These are phyloP conservation scores for Hortiboletus rubellus DNA, from an alignment of 1,284 basidiomycete genomes.

Conservation along the genomic window DNA sequence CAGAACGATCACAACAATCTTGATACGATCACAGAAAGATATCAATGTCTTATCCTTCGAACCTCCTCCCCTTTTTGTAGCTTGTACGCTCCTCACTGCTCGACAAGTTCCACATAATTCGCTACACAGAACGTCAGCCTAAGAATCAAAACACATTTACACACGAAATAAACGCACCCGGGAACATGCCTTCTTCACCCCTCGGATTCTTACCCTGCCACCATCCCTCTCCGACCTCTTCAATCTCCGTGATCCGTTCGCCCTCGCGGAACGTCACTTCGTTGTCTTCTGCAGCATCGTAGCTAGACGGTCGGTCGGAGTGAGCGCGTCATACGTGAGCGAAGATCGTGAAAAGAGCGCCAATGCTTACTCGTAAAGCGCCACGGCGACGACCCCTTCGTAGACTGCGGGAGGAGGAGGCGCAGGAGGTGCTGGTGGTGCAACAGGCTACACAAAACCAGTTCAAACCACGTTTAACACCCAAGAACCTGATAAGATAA, in stretches of 20 bases:
- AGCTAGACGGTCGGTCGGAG: slow-evolving; percentile 44
- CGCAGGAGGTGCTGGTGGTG: slow-evolving; percentile 43
- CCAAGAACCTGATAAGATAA: not conserved
- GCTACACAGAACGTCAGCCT: slow-evolving; percentile 5
- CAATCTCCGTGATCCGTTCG: slow-evolving; percentile 72
- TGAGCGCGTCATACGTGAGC: not conserved
- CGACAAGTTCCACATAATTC: slow-evolving; percentile 26
- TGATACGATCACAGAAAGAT: no score
- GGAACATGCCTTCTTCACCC: slow-evolving; percentile 79
- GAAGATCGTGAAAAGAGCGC: slow-evolving; percentile 3
- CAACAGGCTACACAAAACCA: slow-evolving; percentile 41
- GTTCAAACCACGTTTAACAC: not conserved
- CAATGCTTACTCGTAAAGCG: slow-evolving; percentile 69
- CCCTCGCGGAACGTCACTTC: slow-evolving; percentile 85
- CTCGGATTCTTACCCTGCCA: slow-evolving; percentile 73
- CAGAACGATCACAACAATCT: no score
- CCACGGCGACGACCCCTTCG: slow-evolving; percentile 64
- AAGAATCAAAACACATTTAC: not conserved
- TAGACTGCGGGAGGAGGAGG: slow-evolving; percentile 42
- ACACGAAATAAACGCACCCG: slow-evolving; percentile 50
- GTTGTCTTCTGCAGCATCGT: slow-evolving; percentile 86
- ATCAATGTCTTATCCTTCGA: no score
- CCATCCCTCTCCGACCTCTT: slow-evolving; percentile 81
- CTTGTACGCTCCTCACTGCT: not conserved
- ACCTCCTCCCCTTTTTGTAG: no score